Evolutionary conservation across 805 yeast genomes (phyloP).

Genomic region (Tetrapisispora taiwanensis): DNA sequence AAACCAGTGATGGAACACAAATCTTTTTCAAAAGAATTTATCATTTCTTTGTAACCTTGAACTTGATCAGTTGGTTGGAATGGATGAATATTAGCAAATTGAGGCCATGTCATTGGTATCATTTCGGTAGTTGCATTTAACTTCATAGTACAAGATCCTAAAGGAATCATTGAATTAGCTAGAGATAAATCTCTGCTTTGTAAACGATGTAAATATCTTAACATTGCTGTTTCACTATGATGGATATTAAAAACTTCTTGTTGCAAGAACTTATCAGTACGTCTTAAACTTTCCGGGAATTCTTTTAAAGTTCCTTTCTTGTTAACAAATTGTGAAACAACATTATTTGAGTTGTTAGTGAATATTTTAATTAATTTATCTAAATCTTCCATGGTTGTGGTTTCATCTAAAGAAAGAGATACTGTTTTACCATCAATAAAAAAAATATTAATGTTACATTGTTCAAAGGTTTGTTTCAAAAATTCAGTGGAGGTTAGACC

Average conservation of each 20-base stretch:
- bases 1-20: constrained; percentile 89
- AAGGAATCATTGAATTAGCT: constrained; percentile 94
- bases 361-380: constrained; percentile 48
- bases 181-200: constrained; percentile 85
- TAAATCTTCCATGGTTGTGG: constrained; percentile 58
- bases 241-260: constrained; percentile 76
- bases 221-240: constrained; percentile 91
- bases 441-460: constrained; percentile 67
- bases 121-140: constrained; percentile 90
- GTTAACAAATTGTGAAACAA: constrained; percentile 5
- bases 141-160: constrained; percentile 98
- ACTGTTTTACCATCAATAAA: constrained; percentile 52
- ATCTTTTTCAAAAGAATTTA: constrained; percentile 70
- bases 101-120: constrained; percentile 92
- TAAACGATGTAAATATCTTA: constrained; percentile 76
- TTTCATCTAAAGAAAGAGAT: constrained; percentile 85
- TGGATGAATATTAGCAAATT: constrained; percentile 81
- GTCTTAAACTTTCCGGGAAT: constrained; percentile 39
- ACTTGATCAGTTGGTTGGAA: constrained; percentile 87
- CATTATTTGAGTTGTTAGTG: constrained; percentile 31
- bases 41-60: constrained; percentile 69
- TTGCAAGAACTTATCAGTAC: constrained; percentile 52
- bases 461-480: constrained; percentile 45
- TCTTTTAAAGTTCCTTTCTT: constrained; percentile 33
- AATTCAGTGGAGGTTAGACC: constrained; percentile 46